A percentile compares a stretch with the other conserved stretches of the same genome.
Conservation (phyloP, 1,284 basidiomycete species). For the Stereum hirsutum region DNA sequence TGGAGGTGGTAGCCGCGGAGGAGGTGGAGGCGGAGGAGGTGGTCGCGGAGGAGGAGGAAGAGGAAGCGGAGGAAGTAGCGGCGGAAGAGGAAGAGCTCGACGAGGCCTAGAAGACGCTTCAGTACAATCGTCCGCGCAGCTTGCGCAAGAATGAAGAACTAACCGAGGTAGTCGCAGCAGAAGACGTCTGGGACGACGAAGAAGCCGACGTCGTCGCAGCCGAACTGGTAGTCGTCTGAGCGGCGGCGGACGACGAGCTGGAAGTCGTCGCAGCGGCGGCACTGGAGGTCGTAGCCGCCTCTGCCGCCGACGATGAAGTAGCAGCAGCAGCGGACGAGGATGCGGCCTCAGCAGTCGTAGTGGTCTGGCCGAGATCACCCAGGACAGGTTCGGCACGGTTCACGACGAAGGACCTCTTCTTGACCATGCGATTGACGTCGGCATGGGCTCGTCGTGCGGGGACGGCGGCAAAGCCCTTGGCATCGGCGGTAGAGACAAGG, state of each 20-base stretch:
- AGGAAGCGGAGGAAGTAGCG: constrained; percentile 5
- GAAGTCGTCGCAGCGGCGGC: too few species aligned
- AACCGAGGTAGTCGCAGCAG: constrained; percentile 9
- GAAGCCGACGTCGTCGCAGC: too few species aligned
- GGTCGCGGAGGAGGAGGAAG: constrained; percentile 14
- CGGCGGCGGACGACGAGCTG: too few species aligned
- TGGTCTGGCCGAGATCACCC: background rate
- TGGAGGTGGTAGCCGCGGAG: constrained; percentile 8
- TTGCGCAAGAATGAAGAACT: too few species aligned
- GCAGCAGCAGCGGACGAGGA: constrained; percentile 11
- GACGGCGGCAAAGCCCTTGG: constrained; percentile 27
- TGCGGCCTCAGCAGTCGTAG: constrained; percentile 5
- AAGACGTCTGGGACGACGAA: constrained; percentile 11
- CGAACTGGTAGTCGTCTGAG: too few species aligned
- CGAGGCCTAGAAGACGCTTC: background rate
- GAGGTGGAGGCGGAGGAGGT: constrained; percentile 14
- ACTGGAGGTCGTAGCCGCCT: background rate
- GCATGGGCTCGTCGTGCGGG: constrained; percentile 41
- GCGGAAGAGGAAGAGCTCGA: background rate
- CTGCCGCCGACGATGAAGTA: background rate
- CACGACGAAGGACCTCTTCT: constrained; percentile 39
- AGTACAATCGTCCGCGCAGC: background rate
- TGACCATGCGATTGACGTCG: constrained; percentile 55
- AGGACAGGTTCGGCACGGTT: background rate
- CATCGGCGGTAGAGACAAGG: constrained; percentile 31